Percentiles rank a stretch among this genome's conserved stretches.
Evolutionary conservation across 2,329 filamentous ascomycete genomes (phyloP).

Genomic region (Seiridium cupressi): DNA sequence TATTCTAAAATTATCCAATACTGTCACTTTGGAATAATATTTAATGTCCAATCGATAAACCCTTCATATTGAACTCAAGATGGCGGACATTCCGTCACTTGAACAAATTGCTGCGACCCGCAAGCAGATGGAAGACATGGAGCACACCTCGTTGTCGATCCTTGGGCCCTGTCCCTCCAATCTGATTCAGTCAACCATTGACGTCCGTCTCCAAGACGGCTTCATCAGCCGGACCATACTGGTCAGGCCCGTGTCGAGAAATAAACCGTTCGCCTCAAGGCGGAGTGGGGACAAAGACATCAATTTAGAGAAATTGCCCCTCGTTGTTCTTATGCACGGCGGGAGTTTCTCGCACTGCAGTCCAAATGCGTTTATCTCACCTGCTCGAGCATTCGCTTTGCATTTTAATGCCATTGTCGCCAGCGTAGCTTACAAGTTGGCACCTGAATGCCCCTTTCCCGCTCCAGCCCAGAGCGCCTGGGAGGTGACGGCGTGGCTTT

Average conservation of each 20-base stretch:
- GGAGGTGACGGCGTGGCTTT: constrained; percentile 50
- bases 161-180: background rate
- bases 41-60: background rate
- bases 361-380: constrained; percentile 11
- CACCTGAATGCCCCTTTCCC: constrained; percentile 51
- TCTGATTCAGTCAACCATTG: background rate
- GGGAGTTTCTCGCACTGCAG: constrained; percentile 12
- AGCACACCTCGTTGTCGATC: background rate
- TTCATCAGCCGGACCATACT: background rate
- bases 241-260: background rate
- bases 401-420: constrained; percentile 10
- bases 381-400: constrained; percentile 7
- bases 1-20: no score
- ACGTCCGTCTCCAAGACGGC: background rate
- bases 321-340: constrained; percentile 15
- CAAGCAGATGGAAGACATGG: background rate
- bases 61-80: background rate
- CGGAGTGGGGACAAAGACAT: background rate
- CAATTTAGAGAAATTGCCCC: background rate
- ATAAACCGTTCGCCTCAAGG: background rate
- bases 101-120: background rate
- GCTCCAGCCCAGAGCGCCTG: constrained; percentile 50
- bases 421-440: constrained; percentile 47
- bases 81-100: background rate
- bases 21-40: background rate